Conservation (phyloP, 2,329 filamentous ascomycete genomes). For the Rosellinia necatrix region DNA sequence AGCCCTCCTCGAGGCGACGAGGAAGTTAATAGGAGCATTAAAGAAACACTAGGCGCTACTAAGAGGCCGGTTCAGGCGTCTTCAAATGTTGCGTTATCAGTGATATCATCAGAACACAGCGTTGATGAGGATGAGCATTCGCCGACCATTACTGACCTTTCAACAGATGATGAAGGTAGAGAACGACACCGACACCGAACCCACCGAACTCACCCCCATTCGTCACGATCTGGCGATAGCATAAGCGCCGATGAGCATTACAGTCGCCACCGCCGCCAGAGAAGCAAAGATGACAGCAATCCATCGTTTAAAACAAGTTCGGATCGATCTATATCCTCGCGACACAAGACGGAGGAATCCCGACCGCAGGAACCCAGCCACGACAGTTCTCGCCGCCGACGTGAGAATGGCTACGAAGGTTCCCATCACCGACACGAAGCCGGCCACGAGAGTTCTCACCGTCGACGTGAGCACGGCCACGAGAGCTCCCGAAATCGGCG, state of each 20-base stretch:
- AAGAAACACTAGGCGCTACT: conserved; percentile 21
- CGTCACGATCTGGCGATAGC: conserved; percentile 30
- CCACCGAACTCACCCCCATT: conserved; percentile 28
- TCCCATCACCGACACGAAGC: conserved; percentile 38
- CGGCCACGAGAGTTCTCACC: not conserved
- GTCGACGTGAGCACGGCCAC: conserved; percentile 24
- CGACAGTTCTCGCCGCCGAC: not conserved
- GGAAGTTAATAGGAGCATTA: conserved; percentile 34
- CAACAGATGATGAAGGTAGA: conserved; percentile 56
- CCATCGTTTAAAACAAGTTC: conserved; percentile 35
- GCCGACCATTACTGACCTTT: conserved; percentile 60
- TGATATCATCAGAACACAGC: conserved; percentile 36
- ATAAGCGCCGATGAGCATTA: conserved; percentile 37
- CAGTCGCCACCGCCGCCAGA: conserved; percentile 43
- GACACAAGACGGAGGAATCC: conserved; percentile 43
- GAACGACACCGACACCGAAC: conserved; percentile 30
- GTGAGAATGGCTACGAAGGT: conserved; percentile 29
- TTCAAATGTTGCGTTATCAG: conserved; percentile 34
- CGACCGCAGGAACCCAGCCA: conserved; percentile 22
- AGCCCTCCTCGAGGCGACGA: conserved; percentile 24
- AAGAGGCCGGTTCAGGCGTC: conserved; percentile 31
- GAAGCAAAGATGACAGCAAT: conserved; percentile 30
- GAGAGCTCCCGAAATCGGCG: not conserved
- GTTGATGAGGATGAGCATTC: conserved; percentile 46
- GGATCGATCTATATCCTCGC: conserved; percentile 43